Evolutionary conservation across 345 rosid species (phyloP), one percentile per base, ranked within the genome.

Genomic region (Brassica cretica): DNA sequence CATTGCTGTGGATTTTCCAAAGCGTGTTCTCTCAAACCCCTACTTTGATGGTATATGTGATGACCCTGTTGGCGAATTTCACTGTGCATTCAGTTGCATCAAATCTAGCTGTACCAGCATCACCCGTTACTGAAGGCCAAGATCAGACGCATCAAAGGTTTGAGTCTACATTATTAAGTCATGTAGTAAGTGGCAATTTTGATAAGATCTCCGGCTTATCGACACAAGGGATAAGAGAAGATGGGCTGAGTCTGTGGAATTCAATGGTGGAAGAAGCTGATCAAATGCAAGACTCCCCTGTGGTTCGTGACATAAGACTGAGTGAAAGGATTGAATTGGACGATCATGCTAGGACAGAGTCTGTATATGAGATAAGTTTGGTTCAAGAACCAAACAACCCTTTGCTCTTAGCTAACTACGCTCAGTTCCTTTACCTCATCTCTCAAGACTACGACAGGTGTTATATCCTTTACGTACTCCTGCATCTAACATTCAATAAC

Each of bases 331-430:
- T 86, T 8, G 86, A 88, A 69, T 29, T 79, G 2, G 94, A 87
- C 1, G 87, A 89, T 64, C 59, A 85, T 19, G 81, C 59, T 2
- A 88, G 85, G 75, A 90, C 90, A 9, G 86, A 85, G 78, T 82
- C 88, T 39, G 21, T 86, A 4, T 89, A 90, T 65, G 91, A 91
- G 58, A 84, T 85, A 81, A 61, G 81, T 33, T 24, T 90, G 33
- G 86, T 88, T 3, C 84, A 83, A 79, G 94, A 92, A 67, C 96
- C 98, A 1, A 55, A 78, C 51, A 87, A 86, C 70, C 77, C 85
- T 46, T 86, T 92, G 63, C 80, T 92, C 63, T 84, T 90, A 2
- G 70, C 82, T n/a, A 94, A 91, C 81, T 94, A 90, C 66, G 98
- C 93, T 3, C 93, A 82, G 82, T 94, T 90, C 68, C 93, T 89